These are phyloP conservation scores for Fusarium sarcochroum DNA, from an alignment of 2,329 filamentous ascomycete genomes.

Conservation along the genomic window DNA sequence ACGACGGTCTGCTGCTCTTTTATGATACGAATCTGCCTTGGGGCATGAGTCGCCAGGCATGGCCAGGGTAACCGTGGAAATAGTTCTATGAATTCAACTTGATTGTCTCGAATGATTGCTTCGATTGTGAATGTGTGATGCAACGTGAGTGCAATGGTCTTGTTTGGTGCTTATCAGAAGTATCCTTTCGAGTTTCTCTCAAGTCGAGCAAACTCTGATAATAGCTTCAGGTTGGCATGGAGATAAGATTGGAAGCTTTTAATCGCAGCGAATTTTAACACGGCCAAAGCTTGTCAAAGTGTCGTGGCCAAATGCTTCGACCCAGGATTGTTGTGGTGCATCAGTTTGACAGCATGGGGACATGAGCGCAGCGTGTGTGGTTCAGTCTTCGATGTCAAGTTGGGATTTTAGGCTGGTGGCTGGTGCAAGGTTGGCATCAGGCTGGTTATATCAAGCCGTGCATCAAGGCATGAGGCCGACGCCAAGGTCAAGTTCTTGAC, in stretches of 20 bases:
- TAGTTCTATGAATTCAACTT: constrained; percentile 41
- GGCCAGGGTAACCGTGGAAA: constrained; percentile 30
- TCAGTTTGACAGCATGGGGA: background rate
- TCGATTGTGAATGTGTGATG: background rate
- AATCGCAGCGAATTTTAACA: too few relatives aligned
- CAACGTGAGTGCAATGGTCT: background rate
- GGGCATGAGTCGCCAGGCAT: constrained; percentile 31
- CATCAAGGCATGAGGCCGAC: too few relatives aligned
- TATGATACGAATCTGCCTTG: constrained; percentile 30
- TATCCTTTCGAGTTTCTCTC: background rate
- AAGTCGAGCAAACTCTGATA: background rate
- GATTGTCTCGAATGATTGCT: constrained; percentile 28
- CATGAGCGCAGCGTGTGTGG: background rate
- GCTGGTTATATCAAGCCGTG: too few relatives aligned
- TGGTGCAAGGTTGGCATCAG: too few relatives aligned
- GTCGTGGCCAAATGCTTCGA: background rate
- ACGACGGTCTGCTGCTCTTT: constrained; percentile 39
- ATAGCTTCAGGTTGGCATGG: background rate
- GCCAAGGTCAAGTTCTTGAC: background rate
- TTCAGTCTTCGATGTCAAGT: background rate
- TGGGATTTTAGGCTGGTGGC: too few relatives aligned
- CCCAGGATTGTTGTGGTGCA: background rate
- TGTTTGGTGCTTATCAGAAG: background rate
- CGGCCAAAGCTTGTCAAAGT: background rate
- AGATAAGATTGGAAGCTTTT: too few relatives aligned